Base-by-base conservation (phyloP, 768 basidiomycete species). In the Epithele typhae region DNA sequence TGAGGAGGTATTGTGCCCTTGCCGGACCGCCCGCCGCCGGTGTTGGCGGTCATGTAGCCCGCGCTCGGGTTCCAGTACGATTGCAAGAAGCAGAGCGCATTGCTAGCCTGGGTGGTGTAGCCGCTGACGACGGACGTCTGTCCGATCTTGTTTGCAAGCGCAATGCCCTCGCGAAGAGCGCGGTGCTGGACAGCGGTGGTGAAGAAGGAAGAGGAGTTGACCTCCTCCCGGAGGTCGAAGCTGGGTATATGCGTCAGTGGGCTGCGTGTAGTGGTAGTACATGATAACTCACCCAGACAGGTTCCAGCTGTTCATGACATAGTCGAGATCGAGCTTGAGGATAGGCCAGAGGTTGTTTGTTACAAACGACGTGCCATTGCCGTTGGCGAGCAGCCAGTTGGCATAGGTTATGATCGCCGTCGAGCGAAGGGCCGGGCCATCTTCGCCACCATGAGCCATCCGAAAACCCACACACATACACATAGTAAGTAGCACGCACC, bases 181-280 rank as follows among this genome's bases (percentile, higher is more conserved):
- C 81, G 79, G 58, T 89, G 86, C 54, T 90, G 89, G 0, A 83
- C 80, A 3, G 83, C 82, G 0, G 84, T 78, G 5, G 90, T 92
- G 62, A 87, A 92, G 73, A 88, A 92, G 3, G 85, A 88, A 17
- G 79, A 78, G 0, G 83, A 83, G 3, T 68, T 59, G 23, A 87
- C 64, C 62, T 88, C 84, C 60, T 87, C 84, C 84, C 86, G 87
- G 0, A 87, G 69, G 60, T 89, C 85, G 58, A 81, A 86, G 4
- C 81, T 82, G 37, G 40, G n/a, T n/a, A n/a, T n/a, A n/a, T n/a
- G n/a, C n/a, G n/a, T n/a, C n/a, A n/a, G n/a, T n/a, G n/a, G n/a
- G n/a, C n/a, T n/a, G n/a, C n/a, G n/a, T n/a, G n/a, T n/a, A n/a
- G n/a, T n/a, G n/a, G n/a, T n/a, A n/a, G n/a, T n/a, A n/a, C n/a